Evolutionary conservation across 371 early-diverging fungal genomes (phyloP).

Genomic region (Enteropsectra breve): DNA sequence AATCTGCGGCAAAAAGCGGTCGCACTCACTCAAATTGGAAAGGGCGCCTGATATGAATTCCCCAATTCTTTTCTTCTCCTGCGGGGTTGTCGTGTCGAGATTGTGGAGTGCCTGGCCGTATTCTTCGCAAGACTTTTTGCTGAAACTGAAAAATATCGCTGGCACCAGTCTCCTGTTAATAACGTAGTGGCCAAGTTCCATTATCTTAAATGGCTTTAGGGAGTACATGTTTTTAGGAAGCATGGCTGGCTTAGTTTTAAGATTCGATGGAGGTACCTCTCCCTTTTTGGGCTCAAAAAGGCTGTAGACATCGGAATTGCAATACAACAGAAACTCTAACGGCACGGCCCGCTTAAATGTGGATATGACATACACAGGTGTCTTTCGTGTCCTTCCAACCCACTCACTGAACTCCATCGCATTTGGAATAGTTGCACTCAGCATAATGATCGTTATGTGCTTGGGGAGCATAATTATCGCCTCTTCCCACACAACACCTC

Average conservation of each 20-base stretch:
- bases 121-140: conserved; percentile 49
- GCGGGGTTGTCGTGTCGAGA: conserved; percentile 47
- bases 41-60: conserved; percentile 47
- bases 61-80: conserved; percentile 47
- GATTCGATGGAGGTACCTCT: conserved; percentile 14
- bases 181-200: conserved; percentile 48
- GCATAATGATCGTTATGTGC: conserved; percentile 66
- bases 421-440: conserved; percentile 97
- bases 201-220: conserved; percentile 33
- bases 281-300: conserved; percentile 27
- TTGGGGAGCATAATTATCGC: conserved; percentile 89
- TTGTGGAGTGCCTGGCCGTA: conserved; percentile 35
- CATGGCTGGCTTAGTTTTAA: conserved; percentile 15
- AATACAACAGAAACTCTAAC: conserved; percentile 76
- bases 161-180: conserved; percentile 42
- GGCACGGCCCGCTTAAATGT: conserved; percentile 89
- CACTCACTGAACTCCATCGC: conserved; percentile 94
- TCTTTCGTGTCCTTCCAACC: conserved; percentile 92
- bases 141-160: conserved; percentile 58
- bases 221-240: conserved; percentile 43
- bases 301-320: conserved; percentile 37
- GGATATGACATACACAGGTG: conserved; percentile 87
- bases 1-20: conserved; percentile 73
- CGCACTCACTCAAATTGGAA: conserved; percentile 36
- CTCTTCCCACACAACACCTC: conserved; percentile 99